Evolutionary conservation across 805 yeast species (phyloP).

Genomic region (Nakazawaea ishiwadae): DNA sequence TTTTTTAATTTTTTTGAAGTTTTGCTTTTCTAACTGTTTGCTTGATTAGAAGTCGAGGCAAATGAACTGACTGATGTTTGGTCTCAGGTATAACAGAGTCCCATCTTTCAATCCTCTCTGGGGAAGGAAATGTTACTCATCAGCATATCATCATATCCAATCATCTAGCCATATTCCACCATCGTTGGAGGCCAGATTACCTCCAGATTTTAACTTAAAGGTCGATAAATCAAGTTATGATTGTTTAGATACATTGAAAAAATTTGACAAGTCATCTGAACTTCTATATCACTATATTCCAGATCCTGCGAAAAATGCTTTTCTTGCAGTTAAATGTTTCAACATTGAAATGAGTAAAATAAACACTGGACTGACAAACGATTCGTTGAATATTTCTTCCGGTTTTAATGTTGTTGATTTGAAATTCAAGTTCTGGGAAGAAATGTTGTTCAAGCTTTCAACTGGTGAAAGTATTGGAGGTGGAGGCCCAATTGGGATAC

Average conservation of each 20-base stretch:
- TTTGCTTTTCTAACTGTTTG: no score
- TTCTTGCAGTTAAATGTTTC: constrained; percentile 60
- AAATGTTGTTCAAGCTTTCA: constrained; percentile 45
- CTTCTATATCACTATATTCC: constrained; percentile 69
- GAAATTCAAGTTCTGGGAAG: constrained; percentile 74
- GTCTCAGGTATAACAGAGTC: no score
- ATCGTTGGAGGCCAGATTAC: constrained; percentile 17
- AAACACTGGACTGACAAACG: constrained; percentile 22
- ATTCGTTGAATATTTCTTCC: constrained; percentile 26
- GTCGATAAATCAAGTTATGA: constrained; percentile 35
- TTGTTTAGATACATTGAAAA: constrained; percentile 39
- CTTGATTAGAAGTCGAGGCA: no score
- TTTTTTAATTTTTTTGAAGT: background rate
- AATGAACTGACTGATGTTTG: no score
- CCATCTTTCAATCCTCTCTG: no score
- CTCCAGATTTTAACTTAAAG: constrained; percentile 24
- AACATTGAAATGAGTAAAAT: constrained; percentile 59
- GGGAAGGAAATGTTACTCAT: background rate
- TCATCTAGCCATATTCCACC: background rate
- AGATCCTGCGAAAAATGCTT: constrained; percentile 54
- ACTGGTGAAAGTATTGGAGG: constrained; percentile 24
- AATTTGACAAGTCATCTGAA: constrained; percentile 57
- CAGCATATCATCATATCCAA: background rate
- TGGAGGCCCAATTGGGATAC: constrained; percentile 62
- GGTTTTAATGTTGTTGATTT: constrained; percentile 37